Evolutionary conservation across 2,329 filamentous ascomycete genomes (phyloP), one percentile per base, ranked within the genome.

Genomic region (Saccharata proteae): DNA sequence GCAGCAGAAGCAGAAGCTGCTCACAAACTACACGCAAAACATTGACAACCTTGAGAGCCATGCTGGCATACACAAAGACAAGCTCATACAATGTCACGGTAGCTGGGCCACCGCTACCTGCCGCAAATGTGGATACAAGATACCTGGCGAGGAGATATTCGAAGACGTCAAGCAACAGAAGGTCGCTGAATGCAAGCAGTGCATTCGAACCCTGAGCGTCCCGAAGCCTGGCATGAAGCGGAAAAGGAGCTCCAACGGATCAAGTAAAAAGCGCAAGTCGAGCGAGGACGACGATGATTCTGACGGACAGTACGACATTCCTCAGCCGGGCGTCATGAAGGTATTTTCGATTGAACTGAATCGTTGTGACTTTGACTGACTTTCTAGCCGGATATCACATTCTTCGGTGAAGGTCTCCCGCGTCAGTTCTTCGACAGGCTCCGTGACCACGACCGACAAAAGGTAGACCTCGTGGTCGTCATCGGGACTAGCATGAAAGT

Each of bases 11-110:
- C 76, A 73, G 42, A 93, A 93, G 55, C 71, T 98, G 5, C 71
- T 94, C 37, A 96, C 86, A 24, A 94, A 96, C 59, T 98, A 94
- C 62, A 93, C 90, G 0, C 90, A 98, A 54, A 98, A 98, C 55
- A 96, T 98, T 48, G 90, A 98, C 63, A 94, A 94, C 45, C 75
- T 94, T 30, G 88, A 98, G 55, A 71, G 77, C 38, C 77, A 81
- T 47, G 88, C 88, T 0, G 90, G 90, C 14, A 82, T 98, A 38
- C 59, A 65, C 14, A 69, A 74, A 2, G 77, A 82, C 19, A 93
- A 90, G 49, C 69, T 96, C 12, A 79, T 98, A 16, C 88, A 98
- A 57, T 96, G 90, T 52, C 90, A 98, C 52, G 90, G 90, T 38
- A 93, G 84, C 5, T 96, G 94, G 61, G 86, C 86, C 25, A 92